phyloP scores from a whole-genome alignment of 225 moss, liverwort and hornwort species.

The Ulota crispa region DNA sequence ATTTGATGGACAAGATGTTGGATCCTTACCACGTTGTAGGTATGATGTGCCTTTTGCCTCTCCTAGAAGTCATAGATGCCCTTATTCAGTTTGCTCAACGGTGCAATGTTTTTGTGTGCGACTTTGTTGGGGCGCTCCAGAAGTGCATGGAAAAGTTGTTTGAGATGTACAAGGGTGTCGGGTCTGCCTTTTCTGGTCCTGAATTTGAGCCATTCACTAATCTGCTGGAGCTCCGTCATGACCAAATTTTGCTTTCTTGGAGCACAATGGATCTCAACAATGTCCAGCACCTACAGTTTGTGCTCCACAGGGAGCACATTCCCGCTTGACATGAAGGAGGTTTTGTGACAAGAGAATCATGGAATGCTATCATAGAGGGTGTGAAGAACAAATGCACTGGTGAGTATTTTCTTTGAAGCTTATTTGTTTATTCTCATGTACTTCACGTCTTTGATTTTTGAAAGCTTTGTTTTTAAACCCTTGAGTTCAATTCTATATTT shows the following conservation, averaged over 20 bases:
- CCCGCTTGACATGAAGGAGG: too few species aligned
- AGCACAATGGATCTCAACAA: background rate
- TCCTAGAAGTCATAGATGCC: background rate
- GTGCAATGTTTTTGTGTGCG: background rate
- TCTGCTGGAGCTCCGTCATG: background rate
- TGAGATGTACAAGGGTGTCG: background rate
- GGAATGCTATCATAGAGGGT: too few species aligned
- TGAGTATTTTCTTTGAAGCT: too few species aligned
- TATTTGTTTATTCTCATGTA: too few species aligned
- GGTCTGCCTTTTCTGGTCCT: background rate
- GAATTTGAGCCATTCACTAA: background rate
- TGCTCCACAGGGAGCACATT: background rate
- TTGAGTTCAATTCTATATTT: too few species aligned
- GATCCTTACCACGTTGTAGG: background rate
- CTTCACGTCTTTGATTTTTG: too few species aligned
- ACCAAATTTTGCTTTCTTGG: background rate
- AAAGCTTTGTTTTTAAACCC: too few species aligned
- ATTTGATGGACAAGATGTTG: rapidly evolving
- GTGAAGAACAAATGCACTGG: too few species aligned
- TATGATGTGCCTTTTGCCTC: background rate
- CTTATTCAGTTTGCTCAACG: background rate
- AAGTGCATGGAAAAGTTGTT: background rate
- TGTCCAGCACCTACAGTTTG: background rate
- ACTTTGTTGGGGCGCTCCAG: background rate
- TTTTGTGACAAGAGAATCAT: too few species aligned